Base-by-base conservation (phyloP, 768 basidiomycete species). In the Fomitopsis serialis region DNA sequence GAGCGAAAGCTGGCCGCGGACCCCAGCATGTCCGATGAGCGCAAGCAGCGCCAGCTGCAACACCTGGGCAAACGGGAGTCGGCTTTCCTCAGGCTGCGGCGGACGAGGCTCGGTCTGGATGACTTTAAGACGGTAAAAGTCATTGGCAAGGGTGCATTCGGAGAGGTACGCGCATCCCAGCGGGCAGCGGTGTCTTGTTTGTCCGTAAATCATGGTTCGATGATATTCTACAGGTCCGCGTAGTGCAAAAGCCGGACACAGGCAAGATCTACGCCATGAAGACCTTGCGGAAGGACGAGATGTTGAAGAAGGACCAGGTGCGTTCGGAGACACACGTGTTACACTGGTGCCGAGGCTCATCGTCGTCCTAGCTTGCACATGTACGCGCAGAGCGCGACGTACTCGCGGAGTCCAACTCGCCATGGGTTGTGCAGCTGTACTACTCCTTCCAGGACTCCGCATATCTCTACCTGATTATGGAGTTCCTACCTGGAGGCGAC, bases 181-280 rank as follows among this genome's bases (percentile, higher is more conserved):
- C 11, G 42, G 50, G 35, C 29, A 35, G 44, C 45, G 52, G 27
- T 44, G 45, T 47, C 29, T n/a, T 45, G 45, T 34, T 40, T n/a
- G 23, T 42, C 29, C 25, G 43, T 40, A 45, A 53, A 23, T 35
- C 35, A 44, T 54, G 12, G 34, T 19, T 12, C 29, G 32, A 42
- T 36, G 29, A 36, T 9, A 32, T 42, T 29, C 29, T 52, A 19
- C 52, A 93, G 73, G 95, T 99, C 48, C 82, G 97, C 42, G 78
- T 99, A 29, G 95, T 97, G 27, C 96, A 99, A 67, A 99, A 99
- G 71, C 81, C 78, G 15, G 97, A 99, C 66, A 98, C 95, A 1
- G 93, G 94, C 34, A 97, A 93, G 74, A 97, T 98, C 52, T 99
- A 98, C 68, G 97, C 97, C 17, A 97, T 99, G 96, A 98, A 98